phyloP scores from a whole-genome alignment of 345 rosid genomes.

The Sisymbrium irio region DNA sequence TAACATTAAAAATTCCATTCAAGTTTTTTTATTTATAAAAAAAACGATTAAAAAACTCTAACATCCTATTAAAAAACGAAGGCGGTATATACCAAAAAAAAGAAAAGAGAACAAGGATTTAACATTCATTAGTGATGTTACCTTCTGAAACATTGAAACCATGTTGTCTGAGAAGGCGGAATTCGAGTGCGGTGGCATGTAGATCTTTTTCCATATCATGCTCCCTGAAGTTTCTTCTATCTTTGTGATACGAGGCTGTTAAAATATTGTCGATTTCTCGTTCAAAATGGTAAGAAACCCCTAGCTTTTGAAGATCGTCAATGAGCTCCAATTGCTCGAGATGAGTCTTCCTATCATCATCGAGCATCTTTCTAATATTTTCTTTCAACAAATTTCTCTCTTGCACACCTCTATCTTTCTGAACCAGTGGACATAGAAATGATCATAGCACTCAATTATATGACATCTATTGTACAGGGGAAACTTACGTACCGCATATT shows the following conservation, averaged over 20 bases:
- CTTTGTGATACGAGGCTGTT: constrained; percentile 5
- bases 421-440: background rate
- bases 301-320: constrained; percentile 32
- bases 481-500: background rate
- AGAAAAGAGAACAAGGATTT: background rate
- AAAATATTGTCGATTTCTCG: constrained; percentile 29
- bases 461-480: too few relatives aligned
- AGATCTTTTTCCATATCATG: constrained; percentile 18
- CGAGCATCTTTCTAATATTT: constrained; percentile 16
- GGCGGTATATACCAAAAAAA: background rate
- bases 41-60: background rate
- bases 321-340: constrained; percentile 10
- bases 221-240: background rate
- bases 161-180: constrained; percentile 38
- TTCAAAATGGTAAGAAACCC: constrained; percentile 50
- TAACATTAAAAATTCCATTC: too few relatives aligned
- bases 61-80: background rate
- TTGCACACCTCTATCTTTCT: background rate
- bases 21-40: too few relatives aligned
- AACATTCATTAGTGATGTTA: background rate
- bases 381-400: constrained; percentile 23
- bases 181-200: constrained; percentile 30
- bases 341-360: constrained; percentile 5
- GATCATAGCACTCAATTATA: background rate
- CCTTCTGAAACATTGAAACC: constrained; percentile 36